Evolutionary conservation across 768 basidiomycete species (phyloP), one percentile per base, ranked within the genome.

Genomic region (Ramaria sp.): DNA sequence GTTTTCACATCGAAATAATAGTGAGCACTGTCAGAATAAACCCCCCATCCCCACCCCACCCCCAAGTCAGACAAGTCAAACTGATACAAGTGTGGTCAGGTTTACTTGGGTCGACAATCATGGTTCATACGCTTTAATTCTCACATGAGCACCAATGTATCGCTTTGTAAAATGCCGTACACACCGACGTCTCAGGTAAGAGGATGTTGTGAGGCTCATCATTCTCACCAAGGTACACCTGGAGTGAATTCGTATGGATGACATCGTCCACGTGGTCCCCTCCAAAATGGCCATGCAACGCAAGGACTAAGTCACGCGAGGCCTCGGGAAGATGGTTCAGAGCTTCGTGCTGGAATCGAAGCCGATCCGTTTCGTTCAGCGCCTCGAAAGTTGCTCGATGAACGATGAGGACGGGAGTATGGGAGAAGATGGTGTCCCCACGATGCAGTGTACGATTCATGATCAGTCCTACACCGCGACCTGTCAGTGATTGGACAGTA

Each of bases 1-100:
- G n/a, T 51, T 11, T 51, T 33, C 49, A 10, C 49, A 30, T 51
- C 49, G 31, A 51, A 51, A 51, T 51, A 51, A 20, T 51, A 51
- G 49, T 51, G 49, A 51, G 49, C 49, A 30, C 49, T 51, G 49
- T 46, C 10, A 33, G 13, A 51, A 27, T n/a, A n/a, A 27, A 37
- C 34, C 34, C 1, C 30, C n/a, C 31, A 30, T 7, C n/a, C n/a
- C n/a, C n/a, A n/a, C n/a, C n/a, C n/a, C n/a, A n/a, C n/a, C n/a
- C n/a, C n/a, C n/a, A n/a, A n/a, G 49, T 33, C 22, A 27, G 49
- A 33, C 6, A 33, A 1, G 2, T 24, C 7, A 51, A n/a, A 12
- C 7, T 51, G 49, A n/a, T 24, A 10, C 9, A 37, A 20, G 24
- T 30, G 2, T n/a, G 45, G 11, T 24, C 31, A 27, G 20, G 24